Evolutionary conservation across 2,329 filamentous ascomycete genomes (phyloP).

Genomic region (Fusarium equiseti): DNA sequence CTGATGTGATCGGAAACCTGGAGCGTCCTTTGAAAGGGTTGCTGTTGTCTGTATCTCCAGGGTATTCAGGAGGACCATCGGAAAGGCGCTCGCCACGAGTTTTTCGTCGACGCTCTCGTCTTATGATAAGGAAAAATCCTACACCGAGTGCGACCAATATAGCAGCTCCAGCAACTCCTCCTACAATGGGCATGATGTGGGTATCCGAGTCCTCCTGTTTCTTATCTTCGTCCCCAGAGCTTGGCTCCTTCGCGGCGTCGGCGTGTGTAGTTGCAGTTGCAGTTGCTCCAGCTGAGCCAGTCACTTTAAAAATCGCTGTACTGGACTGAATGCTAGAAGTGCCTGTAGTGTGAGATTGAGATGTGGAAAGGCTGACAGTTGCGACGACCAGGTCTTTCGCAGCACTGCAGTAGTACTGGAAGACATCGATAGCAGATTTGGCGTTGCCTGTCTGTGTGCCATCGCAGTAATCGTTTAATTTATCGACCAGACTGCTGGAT

Average conservation of each 20-base stretch:
- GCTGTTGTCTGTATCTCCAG: slow-evolving; percentile 48
- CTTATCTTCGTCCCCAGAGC: neutral
- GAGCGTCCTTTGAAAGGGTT: slow-evolving; percentile 20
- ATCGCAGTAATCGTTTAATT: slow-evolving; percentile 59
- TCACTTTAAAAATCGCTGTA: slow-evolving; percentile 26
- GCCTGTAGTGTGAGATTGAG: slow-evolving; percentile 29
- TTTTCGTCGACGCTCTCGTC: slow-evolving; percentile 50
- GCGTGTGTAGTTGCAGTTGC: neutral
- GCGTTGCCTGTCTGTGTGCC: slow-evolving; percentile 59
- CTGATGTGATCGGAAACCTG: slow-evolving; percentile 29
- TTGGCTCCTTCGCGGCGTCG: neutral
- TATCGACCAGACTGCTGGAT: slow-evolving; percentile 58
- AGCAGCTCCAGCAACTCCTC: slow-evolving; percentile 48
- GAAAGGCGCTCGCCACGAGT: slow-evolving; percentile 41
- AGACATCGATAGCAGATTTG: slow-evolving; percentile 60
- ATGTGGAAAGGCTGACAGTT: slow-evolving; percentile 56
- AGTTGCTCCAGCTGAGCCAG: slow-evolving; percentile 25
- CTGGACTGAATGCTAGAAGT: slow-evolving; percentile 26
- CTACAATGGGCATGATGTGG: slow-evolving; percentile 52
- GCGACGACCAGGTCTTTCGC: slow-evolving; percentile 57
- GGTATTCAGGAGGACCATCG: slow-evolving; percentile 36
- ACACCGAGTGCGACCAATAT: slow-evolving; percentile 46
- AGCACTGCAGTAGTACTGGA: slow-evolving; percentile 64
- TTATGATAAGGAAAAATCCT: slow-evolving; percentile 54
- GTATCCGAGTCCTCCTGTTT: slow-evolving; percentile 24